phyloP scores from a whole-genome alignment of 2,329 filamentous ascomycete species.

The Dothiorella sarmentorum region DNA sequence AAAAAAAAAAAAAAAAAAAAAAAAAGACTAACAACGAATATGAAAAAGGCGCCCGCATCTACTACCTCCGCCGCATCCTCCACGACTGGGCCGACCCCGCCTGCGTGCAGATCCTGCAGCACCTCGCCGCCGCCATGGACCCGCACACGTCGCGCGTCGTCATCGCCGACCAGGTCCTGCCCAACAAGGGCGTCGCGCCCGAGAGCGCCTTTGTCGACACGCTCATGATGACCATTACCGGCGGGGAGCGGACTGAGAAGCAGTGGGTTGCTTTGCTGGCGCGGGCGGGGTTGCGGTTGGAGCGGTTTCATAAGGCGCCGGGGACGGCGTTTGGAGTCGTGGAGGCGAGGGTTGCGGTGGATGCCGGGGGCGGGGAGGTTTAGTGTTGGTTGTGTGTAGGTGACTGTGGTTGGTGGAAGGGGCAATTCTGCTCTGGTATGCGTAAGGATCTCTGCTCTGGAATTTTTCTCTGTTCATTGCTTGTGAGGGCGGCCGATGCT shows the following conservation, averaged over 20 bases:
- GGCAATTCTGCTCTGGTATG: no score
- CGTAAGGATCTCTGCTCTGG: no score
- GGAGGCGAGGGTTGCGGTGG: neutral
- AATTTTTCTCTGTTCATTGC: no score
- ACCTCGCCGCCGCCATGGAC: conserved; percentile 33
- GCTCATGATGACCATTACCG: conserved; percentile 38
- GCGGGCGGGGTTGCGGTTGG: conserved; percentile 21
- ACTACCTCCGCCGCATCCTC: conserved; percentile 39
- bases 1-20: no score
- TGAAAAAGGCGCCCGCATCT: conserved; percentile 30
- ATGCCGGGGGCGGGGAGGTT: neutral
- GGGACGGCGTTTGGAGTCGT: conserved; percentile 19
- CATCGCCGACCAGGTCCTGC: conserved; percentile 37
- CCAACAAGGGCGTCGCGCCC: conserved; percentile 29
- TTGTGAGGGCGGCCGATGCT: no score
- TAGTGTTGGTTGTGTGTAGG: no score
- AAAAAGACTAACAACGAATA: neutral
- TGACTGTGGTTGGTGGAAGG: no score
- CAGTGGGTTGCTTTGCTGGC: conserved; percentile 21
- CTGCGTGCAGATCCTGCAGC: conserved; percentile 32
- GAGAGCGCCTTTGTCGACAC: conserved; percentile 34
- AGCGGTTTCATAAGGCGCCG: conserved; percentile 17
- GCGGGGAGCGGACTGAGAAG: conserved; percentile 20
- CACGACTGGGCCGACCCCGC: conserved; percentile 38
- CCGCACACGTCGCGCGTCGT: conserved; percentile 32